Evolutionary conservation across 352 stramenopile genomes (phyloP), one percentile per base, ranked within the genome.

Genomic region (Globisporangium canariense): DNA sequence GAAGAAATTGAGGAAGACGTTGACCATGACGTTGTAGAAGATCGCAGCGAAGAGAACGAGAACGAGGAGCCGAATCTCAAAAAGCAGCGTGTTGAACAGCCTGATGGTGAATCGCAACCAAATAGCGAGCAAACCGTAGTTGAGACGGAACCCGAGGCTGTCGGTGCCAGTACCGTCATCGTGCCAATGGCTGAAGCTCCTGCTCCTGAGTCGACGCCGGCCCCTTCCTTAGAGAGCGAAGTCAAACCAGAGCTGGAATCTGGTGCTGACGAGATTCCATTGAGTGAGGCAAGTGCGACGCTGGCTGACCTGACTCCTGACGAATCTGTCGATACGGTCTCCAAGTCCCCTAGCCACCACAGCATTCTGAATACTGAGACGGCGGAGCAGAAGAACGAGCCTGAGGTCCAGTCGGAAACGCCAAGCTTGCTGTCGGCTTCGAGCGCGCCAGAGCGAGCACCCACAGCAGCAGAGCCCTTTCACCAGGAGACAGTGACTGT

Each of bases 11-110:
- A 69, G 58, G 43, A 82, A 71, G 66, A 73, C 6, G 46, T 58
- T 18, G 68, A 70, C 3, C 51, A 54, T 4, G 62, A 73, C 30
- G 20, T 34, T 1, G 41, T 50, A 51, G 49, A 60, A 30, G 60
- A 77, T 45, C 60, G 66, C 67, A 45, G 46, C 0, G 69, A 78
- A 28, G 62, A 58, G 52, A 65, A 70, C 53, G 59, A 58, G 30
- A 60, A 30, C 3, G 75, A 81, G 53, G 73, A 80, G 14, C 74
- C 74, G 3, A 65, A 69, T 32, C 10, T 53, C 9, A 84, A 83
- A 60, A 86, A 83, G 46, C 69, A 65, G 36, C 70, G 73, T 9
- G 36, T 73, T n/a, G 43, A 65, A 22, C 53, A 60, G 22, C 38
- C 41, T 7, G 38, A 53, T n/a, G 61, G 47, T 22, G 41, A 25